These are phyloP conservation scores for Sequoiadendron giganteum DNA, from an alignment of 75 land plant genomes.

Conservation along the genomic window DNA sequence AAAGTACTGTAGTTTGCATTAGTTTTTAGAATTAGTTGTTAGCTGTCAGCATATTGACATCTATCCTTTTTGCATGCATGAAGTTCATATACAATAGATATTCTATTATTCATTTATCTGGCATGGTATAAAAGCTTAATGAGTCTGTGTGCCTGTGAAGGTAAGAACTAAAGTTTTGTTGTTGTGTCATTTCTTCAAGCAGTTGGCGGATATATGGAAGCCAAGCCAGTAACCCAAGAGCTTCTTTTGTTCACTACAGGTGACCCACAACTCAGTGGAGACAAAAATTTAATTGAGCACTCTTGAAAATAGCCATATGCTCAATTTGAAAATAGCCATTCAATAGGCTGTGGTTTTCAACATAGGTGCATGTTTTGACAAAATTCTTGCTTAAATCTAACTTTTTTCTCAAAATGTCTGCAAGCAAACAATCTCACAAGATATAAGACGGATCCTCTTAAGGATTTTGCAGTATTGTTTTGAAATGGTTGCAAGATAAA, in stretches of 20 bases:
- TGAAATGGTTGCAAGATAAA: neutral
- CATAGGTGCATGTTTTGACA: too few relatives aligned
- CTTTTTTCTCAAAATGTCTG: neutral
- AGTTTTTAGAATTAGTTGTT: neutral
- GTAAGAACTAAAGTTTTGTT: too few relatives aligned
- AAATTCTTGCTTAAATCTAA: too few relatives aligned
- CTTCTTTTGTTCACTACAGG: neutral
- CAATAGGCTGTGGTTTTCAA: neutral
- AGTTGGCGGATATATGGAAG: neutral
- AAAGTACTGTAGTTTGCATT: neutral
- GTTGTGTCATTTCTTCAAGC: neutral
- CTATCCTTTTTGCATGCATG: neutral
- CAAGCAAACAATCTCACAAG: neutral
- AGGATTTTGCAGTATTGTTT: neutral
- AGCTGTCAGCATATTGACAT: neutral
- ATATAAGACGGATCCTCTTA: neutral
- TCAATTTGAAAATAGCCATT: neutral
- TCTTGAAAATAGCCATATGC: neutral
- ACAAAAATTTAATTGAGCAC: neutral
- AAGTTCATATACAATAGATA: neutral
- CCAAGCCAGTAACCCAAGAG: neutral
- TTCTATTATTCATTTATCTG: neutral
- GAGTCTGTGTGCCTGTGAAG: neutral
- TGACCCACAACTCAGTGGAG: neutral
- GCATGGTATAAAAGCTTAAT: neutral